Conservation (phyloP, 805 yeast genomes). For the Crinitomyces ghanaensis region DNA sequence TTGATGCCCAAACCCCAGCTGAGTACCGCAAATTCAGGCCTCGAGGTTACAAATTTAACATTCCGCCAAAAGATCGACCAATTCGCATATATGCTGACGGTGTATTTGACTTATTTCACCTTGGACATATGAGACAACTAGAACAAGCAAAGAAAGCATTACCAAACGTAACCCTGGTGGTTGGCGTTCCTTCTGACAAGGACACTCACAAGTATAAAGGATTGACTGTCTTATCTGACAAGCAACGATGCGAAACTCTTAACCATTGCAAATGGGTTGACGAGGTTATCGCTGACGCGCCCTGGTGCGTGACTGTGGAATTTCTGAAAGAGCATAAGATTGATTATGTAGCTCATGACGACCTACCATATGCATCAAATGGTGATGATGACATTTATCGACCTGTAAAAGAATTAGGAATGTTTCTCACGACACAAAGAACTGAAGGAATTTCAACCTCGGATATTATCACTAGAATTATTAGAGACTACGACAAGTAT, state of each 20-base stretch:
- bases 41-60: conserved; percentile 59
- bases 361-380: conserved; percentile 84
- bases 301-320: conserved; percentile 86
- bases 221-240: conserved; percentile 77
- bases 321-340: conserved; percentile 69
- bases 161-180: conserved; percentile 71
- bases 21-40: conserved; percentile 72
- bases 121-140: conserved; percentile 96
- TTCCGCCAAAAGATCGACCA: conserved; percentile 79
- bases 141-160: conserved; percentile 94
- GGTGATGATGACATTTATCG: conserved; percentile 85
- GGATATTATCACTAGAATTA: conserved; percentile 89
- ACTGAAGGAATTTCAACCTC: conserved; percentile 95
- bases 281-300: conserved; percentile 88
- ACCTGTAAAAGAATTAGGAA: conserved; percentile 84
- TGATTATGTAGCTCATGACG: conserved; percentile 97
- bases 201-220: conserved; percentile 92
- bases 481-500: conserved; percentile 92
- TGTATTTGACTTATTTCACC: conserved; percentile 89
- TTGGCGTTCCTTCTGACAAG: conserved; percentile 84
- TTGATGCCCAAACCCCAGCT: conserved; percentile 55
- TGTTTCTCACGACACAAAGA: conserved; percentile 88
- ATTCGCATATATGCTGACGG: conserved; percentile 97
- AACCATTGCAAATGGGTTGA: conserved; percentile 96
- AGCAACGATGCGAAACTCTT: conserved; percentile 83